Evolutionary conservation across 768 basidiomycete genomes (phyloP).

Genomic region (Leccinum subgranulosum): DNA sequence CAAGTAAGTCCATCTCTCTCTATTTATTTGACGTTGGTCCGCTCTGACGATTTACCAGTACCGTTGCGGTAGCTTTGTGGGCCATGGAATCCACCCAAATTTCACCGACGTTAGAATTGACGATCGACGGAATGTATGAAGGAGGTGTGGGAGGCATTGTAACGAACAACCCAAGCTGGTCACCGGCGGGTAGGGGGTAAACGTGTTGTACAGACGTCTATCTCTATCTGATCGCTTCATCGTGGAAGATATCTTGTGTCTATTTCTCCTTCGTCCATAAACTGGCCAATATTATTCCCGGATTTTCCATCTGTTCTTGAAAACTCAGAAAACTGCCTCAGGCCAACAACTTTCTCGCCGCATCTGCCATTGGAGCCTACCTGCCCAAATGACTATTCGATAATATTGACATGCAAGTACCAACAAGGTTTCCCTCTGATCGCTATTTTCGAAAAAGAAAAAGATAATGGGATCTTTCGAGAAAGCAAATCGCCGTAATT

Average conservation of each 20-base stretch:
- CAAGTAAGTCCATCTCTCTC: slow-evolving; percentile 44
- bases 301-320: too few species aligned
- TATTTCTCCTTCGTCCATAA: too few species aligned
- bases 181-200: slow-evolving; percentile 24
- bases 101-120: slow-evolving; percentile 51
- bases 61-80: slow-evolving; percentile 68
- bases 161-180: slow-evolving; percentile 60
- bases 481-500: too few species aligned
- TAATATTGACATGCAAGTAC: too few species aligned
- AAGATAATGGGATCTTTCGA: too few species aligned
- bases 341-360: too few species aligned
- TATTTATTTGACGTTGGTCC: not conserved
- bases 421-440: too few species aligned
- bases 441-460: too few species aligned
- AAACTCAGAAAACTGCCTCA: too few species aligned
- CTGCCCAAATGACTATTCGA: too few species aligned
- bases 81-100: slow-evolving; percentile 50
- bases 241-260: not conserved
- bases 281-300: too few species aligned
- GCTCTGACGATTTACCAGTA: slow-evolving; percentile 32
- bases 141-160: slow-evolving; percentile 61
- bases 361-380: too few species aligned
- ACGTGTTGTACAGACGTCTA: not conserved
- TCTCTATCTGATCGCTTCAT: not conserved
- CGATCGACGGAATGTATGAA: slow-evolving; percentile 55